Evolutionary conservation across 169 alveolate species (phyloP).

Genomic region (Plasmodium sp.): DNA sequence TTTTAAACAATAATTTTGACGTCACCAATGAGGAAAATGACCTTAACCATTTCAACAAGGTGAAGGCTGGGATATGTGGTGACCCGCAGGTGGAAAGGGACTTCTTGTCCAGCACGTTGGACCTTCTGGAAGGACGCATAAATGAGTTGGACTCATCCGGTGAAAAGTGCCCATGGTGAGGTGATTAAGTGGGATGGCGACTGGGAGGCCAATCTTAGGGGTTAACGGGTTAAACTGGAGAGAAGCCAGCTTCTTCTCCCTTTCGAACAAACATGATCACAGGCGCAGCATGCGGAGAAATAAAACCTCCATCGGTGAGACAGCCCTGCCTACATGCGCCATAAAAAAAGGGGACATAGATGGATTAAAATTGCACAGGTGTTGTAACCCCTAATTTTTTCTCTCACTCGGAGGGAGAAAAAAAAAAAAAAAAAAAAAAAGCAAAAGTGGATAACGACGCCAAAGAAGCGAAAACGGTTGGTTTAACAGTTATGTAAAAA

Average conservation of each 20-base stretch:
- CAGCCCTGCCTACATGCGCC: not conserved
- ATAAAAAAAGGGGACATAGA: not conserved
- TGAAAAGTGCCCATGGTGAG: not conserved
- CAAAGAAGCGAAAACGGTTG: not conserved
- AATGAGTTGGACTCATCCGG: not conserved
- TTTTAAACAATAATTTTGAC: conserved; percentile 40
- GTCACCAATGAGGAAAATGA: conserved; percentile 43
- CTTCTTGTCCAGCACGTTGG: not conserved
- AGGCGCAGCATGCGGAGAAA: not conserved
- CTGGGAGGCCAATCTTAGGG: not conserved
- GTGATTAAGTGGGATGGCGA: not conserved
- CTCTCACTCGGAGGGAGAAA: not conserved
- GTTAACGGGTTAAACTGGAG: not conserved
- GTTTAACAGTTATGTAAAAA: not conserved
- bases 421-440: no score
- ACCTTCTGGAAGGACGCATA: conserved; percentile 8
- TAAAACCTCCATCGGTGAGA: not conserved
- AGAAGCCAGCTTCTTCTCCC: not conserved
- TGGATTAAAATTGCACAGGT: not conserved
- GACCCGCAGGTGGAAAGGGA: conserved; percentile 20
- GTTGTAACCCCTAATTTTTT: not conserved
- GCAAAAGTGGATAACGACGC: not conserved
- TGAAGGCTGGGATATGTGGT: not conserved
- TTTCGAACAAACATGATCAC: not conserved
- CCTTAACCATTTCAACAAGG: conserved; percentile 5